These are phyloP conservation scores for Nicotiana noctiflora DNA, from an alignment of 257 asterid genomes.

Conservation along the genomic window DNA sequence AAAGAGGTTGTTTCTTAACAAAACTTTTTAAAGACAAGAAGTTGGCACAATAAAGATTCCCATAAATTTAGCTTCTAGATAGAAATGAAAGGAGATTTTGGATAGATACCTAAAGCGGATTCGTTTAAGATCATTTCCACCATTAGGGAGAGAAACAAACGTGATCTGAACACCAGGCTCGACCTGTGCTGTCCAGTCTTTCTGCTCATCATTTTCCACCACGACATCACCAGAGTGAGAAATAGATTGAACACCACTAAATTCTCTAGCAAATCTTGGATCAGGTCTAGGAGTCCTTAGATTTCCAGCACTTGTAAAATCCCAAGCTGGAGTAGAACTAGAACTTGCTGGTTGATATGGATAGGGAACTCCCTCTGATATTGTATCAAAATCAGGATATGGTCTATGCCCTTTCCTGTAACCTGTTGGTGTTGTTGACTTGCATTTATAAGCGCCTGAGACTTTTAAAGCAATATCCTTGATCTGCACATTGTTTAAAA, in stretches of 20 bases:
- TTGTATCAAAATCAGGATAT: slow-evolving; percentile 58
- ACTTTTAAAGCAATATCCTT: slow-evolving; percentile 93
- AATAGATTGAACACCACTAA: slow-evolving; percentile 29
- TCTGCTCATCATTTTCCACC: slow-evolving; percentile 52
- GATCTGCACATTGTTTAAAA: slow-evolving; percentile 36
- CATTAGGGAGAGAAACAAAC: slow-evolving; percentile 68
- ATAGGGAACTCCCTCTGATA: slow-evolving; percentile 60
- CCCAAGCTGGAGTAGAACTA: slow-evolving; percentile 76
- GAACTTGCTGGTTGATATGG: slow-evolving; percentile 66
- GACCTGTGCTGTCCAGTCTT: slow-evolving; percentile 86
- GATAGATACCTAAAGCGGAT: slow-evolving; percentile 69
- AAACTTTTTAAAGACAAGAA: background rate
- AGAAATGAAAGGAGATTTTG: background rate
- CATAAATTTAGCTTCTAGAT: background rate
- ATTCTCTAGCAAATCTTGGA: slow-evolving; percentile 32
- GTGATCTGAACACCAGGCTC: slow-evolving; percentile 94
- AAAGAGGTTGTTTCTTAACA: background rate
- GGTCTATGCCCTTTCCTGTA: slow-evolving; percentile 52
- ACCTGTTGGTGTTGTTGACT: slow-evolving; percentile 40
- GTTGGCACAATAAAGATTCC: background rate
- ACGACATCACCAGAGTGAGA: slow-evolving; percentile 45
- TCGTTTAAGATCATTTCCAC: slow-evolving; percentile 83
- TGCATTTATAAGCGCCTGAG: slow-evolving; percentile 63
- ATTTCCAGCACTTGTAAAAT: slow-evolving; percentile 41
- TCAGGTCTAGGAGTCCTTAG: slow-evolving; percentile 27